Conservation (phyloP, 2,329 filamentous ascomycete species). For the Calonectria ilicicola region DNA sequence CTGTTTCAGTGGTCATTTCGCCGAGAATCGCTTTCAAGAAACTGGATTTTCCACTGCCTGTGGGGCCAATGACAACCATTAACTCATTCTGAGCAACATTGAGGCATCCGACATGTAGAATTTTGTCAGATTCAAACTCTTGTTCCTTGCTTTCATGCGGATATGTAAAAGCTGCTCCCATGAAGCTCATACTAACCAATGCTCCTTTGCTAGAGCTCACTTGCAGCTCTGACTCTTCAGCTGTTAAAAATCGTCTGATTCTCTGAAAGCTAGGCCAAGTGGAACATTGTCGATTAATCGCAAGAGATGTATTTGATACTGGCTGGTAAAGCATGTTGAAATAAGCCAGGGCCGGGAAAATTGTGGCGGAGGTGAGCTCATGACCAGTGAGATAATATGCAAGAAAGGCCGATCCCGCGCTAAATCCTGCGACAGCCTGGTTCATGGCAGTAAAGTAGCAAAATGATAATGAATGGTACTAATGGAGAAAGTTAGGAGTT, state of each 20-base stretch:
- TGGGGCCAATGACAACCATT: not conserved
- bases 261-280: not conserved
- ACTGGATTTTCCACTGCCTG: not conserved
- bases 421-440: not conserved
- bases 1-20: not conserved
- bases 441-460: slow-evolving; percentile 1
- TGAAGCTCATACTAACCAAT: not conserved
- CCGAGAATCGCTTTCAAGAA: not conserved
- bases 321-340: not conserved
- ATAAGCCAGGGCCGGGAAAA: not conserved
- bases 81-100: not conserved
- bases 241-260: not conserved
- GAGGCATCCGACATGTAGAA: not conserved
- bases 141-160: not conserved
- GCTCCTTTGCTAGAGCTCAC: not conserved
- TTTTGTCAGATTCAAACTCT: not conserved
- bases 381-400: not conserved
- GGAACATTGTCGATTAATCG: not conserved
- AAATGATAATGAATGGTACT: not conserved
- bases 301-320: not conserved
- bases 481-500: not conserved
- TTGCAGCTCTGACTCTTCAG: not conserved
- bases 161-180: not conserved
- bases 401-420: not conserved
- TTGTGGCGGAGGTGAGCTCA: not conserved